Conservation (phyloP, 2,329 filamentous ascomycete species). For the Pseudofabraea citricarpa region DNA sequence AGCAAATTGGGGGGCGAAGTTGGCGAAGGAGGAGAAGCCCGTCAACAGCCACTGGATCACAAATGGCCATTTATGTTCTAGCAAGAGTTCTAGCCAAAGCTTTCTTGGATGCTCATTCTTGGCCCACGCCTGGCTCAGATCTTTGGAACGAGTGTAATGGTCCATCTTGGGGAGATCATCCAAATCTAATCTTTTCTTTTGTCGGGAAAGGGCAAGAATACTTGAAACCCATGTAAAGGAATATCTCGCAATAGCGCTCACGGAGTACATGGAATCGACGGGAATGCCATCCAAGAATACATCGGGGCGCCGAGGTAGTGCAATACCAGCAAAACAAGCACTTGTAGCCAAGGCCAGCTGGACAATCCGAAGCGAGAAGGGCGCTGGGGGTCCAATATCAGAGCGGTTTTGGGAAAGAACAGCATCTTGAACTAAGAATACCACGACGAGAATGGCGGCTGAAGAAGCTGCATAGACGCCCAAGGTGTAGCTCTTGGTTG, state of each 20-base stretch:
- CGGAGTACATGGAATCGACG: constrained; percentile 61
- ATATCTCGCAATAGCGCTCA: constrained; percentile 54
- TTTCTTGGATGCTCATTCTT: constrained; percentile 38
- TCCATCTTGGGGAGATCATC: constrained; percentile 58
- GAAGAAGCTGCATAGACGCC: constrained; percentile 49
- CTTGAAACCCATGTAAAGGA: constrained; percentile 61
- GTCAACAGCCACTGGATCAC: constrained; percentile 55
- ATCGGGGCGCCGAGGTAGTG: constrained; percentile 62
- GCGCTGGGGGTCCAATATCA: constrained; percentile 14
- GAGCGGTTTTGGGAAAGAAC: constrained; percentile 27
- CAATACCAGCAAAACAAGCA: constrained; percentile 44
- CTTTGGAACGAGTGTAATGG: constrained; percentile 46
- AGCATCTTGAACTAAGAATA: constrained; percentile 41
- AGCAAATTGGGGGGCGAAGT: constrained; percentile 66
- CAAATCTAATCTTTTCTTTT: constrained; percentile 56
- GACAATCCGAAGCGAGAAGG: constrained; percentile 41
- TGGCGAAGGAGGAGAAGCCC: constrained; percentile 29
- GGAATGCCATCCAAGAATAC: constrained; percentile 53
- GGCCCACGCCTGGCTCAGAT: constrained; percentile 46
- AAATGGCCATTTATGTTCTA: constrained; percentile 52
- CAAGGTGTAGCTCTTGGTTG: constrained; percentile 47
- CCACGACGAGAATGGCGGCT: constrained; percentile 36
- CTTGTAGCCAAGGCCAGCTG: constrained; percentile 41
- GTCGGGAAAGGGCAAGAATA: constrained; percentile 49
- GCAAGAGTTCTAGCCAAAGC: constrained; percentile 57